Base-by-base conservation (phyloP, 75 land plant species). In the Picea glauca region DNA sequence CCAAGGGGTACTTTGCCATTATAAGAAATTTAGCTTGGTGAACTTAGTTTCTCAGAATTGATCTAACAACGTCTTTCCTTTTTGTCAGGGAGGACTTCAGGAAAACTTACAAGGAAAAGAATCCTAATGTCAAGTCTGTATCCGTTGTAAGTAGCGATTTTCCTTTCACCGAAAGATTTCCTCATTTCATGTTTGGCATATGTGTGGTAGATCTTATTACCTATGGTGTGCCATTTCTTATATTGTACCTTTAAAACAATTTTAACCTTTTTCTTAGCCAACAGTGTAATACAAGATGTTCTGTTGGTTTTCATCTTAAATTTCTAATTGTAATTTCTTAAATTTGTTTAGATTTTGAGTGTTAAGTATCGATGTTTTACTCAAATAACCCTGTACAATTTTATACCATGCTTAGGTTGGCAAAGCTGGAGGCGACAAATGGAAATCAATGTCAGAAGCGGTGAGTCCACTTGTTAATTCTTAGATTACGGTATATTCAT, bases 381-480 rank as follows among this genome's bases (percentile, higher is more conserved):
- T 33, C 14, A 18, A 66, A 1, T 66, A 33, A 5, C 0, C 1
- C 0, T 63, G 3, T 66, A 4, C 2, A n/a, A 15, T 1, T 33
- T 5, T 20, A n/a, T 5, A 5, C 6, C 1, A 4, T 35, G 26
- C 5, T 13, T 81, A 88, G 95, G 92, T 95, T 75, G 96, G 98
- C 7, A 95, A 91, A 79, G 96, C 98, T 75, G 93, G 88, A 58
- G 98, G 98, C 15, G 94, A 83, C 30, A 91, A 87, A 72, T 95
- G 98, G 98, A 93, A 90, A 58, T 61, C 86, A 3, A 79, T 95
- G 94, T 78, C 88, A 26, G 92, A 85, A 4, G 87, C 86, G 32
- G 99, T 96, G 75, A 86, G 91, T 86, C 7, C 21, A 13, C 18
- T 73, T 15, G 15, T 32, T 35, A 12, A 20, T 56, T 72, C 56